phyloP scores from a whole-genome alignment of 2,329 filamentous ascomycete species.

The Fonsecaea monophora region DNA sequence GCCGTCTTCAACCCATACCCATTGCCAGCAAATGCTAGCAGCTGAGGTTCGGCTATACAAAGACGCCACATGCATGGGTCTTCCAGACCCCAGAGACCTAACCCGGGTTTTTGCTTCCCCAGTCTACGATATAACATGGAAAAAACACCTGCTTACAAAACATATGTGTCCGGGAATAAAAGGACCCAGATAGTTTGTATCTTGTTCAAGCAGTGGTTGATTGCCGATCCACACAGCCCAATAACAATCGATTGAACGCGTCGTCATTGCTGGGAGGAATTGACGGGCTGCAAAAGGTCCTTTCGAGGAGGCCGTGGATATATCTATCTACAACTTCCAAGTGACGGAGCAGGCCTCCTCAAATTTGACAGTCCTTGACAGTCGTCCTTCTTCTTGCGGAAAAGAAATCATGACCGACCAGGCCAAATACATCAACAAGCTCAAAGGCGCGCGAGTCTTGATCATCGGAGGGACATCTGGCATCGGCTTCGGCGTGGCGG shows the following conservation, averaged over 20 bases:
- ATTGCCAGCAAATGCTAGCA: background rate
- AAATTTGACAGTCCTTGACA: background rate
- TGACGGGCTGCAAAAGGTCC: background rate
- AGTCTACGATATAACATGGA: background rate
- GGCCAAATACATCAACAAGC: slow-evolving; percentile 30
- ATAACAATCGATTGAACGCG: background rate
- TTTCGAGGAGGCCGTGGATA: background rate
- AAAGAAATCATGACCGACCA: slow-evolving; percentile 7
- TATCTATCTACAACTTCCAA: background rate
- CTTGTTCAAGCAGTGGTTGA: background rate
- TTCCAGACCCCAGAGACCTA: background rate
- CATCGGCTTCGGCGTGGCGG: slow-evolving; percentile 66
- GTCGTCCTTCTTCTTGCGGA: background rate
- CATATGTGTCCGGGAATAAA: background rate
- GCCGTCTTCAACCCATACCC: background rate
- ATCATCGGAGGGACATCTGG: slow-evolving; percentile 69
- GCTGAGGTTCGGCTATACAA: background rate
- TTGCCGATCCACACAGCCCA: background rate
- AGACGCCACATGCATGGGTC: background rate
- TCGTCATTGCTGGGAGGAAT: background rate
- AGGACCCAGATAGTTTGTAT: background rate
- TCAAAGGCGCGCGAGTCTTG: slow-evolving; percentile 51
- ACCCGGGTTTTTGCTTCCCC: background rate
- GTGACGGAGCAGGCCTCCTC: background rate
- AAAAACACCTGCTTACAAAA: background rate